Evolutionary conservation across 2,329 filamentous ascomycete species (phyloP).

Genomic region (Xylariales sp.): DNA sequence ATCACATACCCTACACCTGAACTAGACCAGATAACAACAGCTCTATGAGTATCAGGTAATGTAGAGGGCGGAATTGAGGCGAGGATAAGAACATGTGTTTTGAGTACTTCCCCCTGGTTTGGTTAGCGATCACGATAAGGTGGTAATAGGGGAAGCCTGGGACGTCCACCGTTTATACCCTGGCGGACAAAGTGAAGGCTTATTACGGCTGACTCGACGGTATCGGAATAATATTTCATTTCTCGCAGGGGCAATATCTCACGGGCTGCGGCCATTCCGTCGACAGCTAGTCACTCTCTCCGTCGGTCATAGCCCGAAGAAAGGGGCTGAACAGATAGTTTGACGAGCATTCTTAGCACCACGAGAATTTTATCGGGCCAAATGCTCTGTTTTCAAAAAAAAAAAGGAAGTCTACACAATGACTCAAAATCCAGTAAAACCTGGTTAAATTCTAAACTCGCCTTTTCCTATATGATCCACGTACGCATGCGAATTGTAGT

Average conservation of each 20-base stretch:
- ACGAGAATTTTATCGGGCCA: background rate
- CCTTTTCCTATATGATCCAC: background rate
- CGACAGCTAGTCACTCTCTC: too few species aligned
- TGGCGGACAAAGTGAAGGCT: background rate
- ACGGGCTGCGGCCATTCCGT: background rate
- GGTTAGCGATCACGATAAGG: background rate
- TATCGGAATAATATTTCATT: background rate
- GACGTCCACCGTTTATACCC: too few species aligned
- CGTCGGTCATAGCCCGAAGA: background rate
- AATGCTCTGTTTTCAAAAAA: background rate
- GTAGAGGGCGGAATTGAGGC: background rate
- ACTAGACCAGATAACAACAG: background rate
- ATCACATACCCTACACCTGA: too few species aligned
- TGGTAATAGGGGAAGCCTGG: background rate
- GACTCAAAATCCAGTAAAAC: background rate
- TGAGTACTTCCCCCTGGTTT: background rate
- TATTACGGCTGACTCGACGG: background rate
- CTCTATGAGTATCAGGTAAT: background rate
- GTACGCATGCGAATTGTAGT: constrained; percentile 14
- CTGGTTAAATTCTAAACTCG: background rate
- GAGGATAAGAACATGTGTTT: background rate
- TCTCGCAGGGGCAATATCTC: background rate
- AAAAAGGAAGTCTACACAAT: background rate
- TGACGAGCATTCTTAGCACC: background rate
- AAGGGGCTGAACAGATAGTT: background rate